Conservation (phyloP, 306 rosid genomes). For the Hippophae gyantsensis region DNA sequence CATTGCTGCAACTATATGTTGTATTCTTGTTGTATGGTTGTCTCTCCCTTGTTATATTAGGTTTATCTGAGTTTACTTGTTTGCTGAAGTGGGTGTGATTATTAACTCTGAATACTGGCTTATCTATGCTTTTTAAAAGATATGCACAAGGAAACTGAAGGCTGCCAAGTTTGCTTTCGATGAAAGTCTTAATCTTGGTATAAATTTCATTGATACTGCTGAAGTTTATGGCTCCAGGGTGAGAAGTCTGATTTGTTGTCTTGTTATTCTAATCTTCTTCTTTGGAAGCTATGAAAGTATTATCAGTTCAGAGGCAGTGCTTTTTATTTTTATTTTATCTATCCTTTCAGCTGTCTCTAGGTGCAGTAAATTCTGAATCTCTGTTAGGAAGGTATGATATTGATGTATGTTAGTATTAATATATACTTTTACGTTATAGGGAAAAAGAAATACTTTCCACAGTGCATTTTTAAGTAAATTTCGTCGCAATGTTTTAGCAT, state of each 20-base stretch:
- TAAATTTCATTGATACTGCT: constrained; percentile 89
- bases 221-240: constrained; percentile 88
- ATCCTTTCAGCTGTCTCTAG: constrained; percentile 44
- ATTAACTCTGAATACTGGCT: background rate
- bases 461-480: background rate
- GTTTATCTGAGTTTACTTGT: background rate
- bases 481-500: background rate
- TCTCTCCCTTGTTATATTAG: background rate
- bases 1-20: no score
- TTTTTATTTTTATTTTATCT: background rate
- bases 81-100: background rate
- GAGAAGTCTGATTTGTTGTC: constrained; percentile 15
- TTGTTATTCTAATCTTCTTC: constrained; percentile 9
- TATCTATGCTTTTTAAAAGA: constrained; percentile 16
- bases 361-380: constrained; percentile 75
- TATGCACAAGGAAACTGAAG: constrained; percentile 64
- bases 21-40: background rate
- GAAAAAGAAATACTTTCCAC: background rate
- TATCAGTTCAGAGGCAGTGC: constrained; percentile 2
- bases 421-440: no score
- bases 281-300: constrained; percentile 7
- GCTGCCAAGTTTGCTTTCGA: constrained; percentile 74
- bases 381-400: constrained; percentile 66
- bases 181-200: constrained; percentile 56
- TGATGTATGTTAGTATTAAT: no score